Evolutionary conservation across 2,329 filamentous ascomycete genomes (phyloP).

Genomic region (Cordyceps sp.): DNA sequence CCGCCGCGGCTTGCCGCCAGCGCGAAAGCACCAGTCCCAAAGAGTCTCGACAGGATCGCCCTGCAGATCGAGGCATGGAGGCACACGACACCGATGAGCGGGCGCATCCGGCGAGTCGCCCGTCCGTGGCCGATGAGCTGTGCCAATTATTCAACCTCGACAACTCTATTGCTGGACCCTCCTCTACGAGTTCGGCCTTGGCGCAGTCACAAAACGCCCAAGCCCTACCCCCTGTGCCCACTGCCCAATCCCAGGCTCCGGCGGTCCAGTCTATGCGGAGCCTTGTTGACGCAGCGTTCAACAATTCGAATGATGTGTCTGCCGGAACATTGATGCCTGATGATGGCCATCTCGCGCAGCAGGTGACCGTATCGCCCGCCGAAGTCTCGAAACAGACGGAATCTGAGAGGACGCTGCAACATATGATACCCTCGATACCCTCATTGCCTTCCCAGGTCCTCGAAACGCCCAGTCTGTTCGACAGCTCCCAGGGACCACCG

Average conservation of each 20-base stretch:
- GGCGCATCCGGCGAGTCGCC: not conserved
- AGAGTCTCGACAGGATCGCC: too few species aligned
- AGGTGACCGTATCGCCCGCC: slow-evolving; percentile 20
- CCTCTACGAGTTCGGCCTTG: not conserved
- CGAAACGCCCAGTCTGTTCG: slow-evolving; percentile 5
- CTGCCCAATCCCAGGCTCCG: not conserved
- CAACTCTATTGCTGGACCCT: not conserved
- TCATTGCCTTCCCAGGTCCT: slow-evolving; percentile 6
- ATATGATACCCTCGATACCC: slow-evolving; percentile 8
- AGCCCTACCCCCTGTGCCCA: not conserved
- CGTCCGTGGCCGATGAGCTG: slow-evolving; percentile 6
- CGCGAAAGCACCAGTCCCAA: not conserved
- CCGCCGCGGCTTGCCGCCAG: not conserved
- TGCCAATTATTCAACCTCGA: slow-evolving; percentile 5
- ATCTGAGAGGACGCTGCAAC: slow-evolving; percentile 6
- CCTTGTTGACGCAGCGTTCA: too few species aligned
- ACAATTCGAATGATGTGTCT: too few species aligned
- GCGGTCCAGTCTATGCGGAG: too few species aligned
- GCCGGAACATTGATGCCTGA: too few species aligned
- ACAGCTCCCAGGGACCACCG: slow-evolving; percentile 9
- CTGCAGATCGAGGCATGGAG: slow-evolving; percentile 1
- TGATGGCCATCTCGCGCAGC: slow-evolving; percentile 7
- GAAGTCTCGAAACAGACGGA: slow-evolving; percentile 17
- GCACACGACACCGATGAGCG: not conserved
- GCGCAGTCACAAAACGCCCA: not conserved